Evolutionary conservation across 495 filamentous ascomycete species (phyloP).

Genomic region (Xylaria bambusicola): DNA sequence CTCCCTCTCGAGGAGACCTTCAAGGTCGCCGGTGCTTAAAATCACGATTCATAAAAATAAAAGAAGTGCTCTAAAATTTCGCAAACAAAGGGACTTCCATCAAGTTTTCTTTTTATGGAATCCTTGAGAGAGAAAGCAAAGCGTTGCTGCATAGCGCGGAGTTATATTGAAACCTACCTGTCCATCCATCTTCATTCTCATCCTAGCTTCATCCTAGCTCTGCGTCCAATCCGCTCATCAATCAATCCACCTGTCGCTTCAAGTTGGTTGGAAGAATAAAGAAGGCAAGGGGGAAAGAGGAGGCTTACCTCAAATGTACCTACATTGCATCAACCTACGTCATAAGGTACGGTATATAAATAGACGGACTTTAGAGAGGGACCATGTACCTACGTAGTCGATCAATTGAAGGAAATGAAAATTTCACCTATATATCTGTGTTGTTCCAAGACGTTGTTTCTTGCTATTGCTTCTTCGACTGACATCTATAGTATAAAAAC

Average conservation of each 20-base stretch:
- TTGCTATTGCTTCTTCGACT: no score
- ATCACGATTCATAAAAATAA: neutral
- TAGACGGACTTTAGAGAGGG: neutral
- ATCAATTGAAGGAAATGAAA: neutral
- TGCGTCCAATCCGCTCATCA: no score
- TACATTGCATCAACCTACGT: neutral
- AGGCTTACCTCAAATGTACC: neutral
- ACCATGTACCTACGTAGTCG: neutral
- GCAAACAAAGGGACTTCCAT: no score
- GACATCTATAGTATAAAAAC: no score
- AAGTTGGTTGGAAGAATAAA: no score
- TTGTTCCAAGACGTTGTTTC: no score
- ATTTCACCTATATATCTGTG: no score
- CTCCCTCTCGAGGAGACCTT: conserved; percentile 57
- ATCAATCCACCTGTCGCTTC: no score
- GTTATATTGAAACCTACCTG: conserved; percentile 6
- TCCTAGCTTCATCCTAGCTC: no score
- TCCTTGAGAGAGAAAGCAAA: conserved; percentile 1
- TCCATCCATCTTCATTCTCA: neutral
- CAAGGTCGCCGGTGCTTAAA: conserved; percentile 48
- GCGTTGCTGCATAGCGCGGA: conserved; percentile 18
- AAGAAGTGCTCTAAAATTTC: no score
- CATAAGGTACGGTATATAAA: neutral
- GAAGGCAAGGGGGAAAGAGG: no score
- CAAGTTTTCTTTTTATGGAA: neutral